phyloP scores from a whole-genome alignment of 139 green algal species.

The Desmodesmus armatus region DNA sequence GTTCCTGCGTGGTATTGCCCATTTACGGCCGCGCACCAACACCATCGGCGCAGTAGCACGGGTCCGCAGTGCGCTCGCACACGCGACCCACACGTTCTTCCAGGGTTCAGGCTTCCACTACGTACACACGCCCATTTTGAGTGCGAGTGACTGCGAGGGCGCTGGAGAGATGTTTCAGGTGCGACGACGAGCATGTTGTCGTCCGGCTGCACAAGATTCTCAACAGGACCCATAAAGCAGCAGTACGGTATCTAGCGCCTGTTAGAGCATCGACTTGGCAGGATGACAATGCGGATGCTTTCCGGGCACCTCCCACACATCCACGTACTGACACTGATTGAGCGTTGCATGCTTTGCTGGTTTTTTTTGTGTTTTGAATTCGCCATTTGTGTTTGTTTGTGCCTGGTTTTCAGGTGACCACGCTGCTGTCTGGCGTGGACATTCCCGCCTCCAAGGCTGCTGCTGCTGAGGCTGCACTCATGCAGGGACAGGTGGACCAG shows the following conservation, averaged over 20 bases:
- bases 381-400: background rate
- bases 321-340: too few relatives aligned
- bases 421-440: conserved; percentile 59
- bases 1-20: conserved; percentile 65
- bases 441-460: conserved; percentile 25
- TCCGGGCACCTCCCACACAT: background rate
- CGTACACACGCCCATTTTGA: conserved; percentile 85
- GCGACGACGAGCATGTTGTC: background rate
- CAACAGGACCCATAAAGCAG: background rate
- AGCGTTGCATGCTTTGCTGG: background rate
- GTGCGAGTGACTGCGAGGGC: conserved; percentile 80
- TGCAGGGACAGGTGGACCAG: conserved; percentile 23
- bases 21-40: conserved; percentile 77
- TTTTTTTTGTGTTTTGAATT: background rate
- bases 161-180: conserved; percentile 87
- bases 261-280: too few relatives aligned
- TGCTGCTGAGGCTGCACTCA: background rate
- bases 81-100: conserved; percentile 84
- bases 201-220: background rate
- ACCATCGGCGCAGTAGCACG: conserved; percentile 76
- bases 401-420: conserved; percentile 62
- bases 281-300: background rate
- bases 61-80: conserved; percentile 73
- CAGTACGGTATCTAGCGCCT: too few relatives aligned
- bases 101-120: conserved; percentile 75